Percentiles rank a stretch among this genome's conserved stretches.
Evolutionary conservation across 352 stramenopile genomes (phyloP).

Genomic region (Phytopythium ostracodes): DNA sequence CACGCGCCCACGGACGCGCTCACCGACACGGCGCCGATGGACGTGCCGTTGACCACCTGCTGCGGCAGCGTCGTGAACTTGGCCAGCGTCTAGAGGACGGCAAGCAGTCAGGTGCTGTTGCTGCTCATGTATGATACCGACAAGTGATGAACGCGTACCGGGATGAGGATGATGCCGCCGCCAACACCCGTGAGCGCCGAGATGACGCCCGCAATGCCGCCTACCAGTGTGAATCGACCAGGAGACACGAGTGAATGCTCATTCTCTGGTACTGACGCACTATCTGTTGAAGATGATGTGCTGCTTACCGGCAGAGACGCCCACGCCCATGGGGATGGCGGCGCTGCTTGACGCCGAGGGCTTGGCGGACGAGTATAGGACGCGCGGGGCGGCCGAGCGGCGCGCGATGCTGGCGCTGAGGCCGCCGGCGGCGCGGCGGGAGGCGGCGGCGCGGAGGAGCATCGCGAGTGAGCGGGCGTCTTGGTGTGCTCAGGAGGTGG

Average conservation of each 20-base stretch:
- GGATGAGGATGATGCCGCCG: constrained; percentile 81
- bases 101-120: constrained; percentile 1
- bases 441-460: constrained; percentile 6
- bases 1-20: constrained; percentile 59
- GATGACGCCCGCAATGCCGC: constrained; percentile 60
- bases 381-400: neutral
- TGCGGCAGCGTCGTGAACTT: constrained; percentile 78
- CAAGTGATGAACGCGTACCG: constrained; percentile 22
- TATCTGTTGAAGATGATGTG: neutral
- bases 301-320: constrained; percentile 29
- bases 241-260: too few species aligned
- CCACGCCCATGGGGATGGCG: constrained; percentile 42
- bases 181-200: constrained; percentile 80
- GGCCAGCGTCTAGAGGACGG: constrained; percentile 64
- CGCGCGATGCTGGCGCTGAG: constrained; percentile 50
- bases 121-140: neutral
- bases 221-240: too few species aligned
- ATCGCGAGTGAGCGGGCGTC: neutral
- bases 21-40: constrained; percentile 72
- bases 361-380: constrained; percentile 9
- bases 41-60: constrained; percentile 83
- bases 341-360: constrained; percentile 14
- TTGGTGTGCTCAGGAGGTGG: neutral
- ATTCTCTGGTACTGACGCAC: too few species aligned
- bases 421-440: constrained; percentile 9